Evolutionary conservation across 2,329 filamentous ascomycete species (phyloP).

Genomic region (Aspergillus piperis): DNA sequence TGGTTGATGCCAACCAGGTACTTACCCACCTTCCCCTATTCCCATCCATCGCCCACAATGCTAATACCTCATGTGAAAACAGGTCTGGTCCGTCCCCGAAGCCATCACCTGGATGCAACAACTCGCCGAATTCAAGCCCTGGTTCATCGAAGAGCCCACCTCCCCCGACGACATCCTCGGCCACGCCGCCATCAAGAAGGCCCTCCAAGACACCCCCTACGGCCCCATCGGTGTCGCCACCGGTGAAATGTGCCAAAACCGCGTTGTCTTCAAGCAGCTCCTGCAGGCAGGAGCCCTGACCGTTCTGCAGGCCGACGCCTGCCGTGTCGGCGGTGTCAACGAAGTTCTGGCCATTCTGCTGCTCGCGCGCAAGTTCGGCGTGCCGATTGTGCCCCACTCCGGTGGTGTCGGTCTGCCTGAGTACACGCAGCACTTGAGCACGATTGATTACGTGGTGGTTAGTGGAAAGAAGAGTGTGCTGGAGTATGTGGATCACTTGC

Average conservation of each 20-base stretch:
- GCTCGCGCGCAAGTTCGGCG: constrained; percentile 67
- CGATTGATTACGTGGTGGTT: constrained; percentile 89
- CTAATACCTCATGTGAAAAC: background rate
- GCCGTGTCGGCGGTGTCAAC: constrained; percentile 85
- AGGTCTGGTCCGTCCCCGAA: constrained; percentile 84
- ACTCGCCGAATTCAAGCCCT: constrained; percentile 74
- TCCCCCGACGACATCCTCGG: constrained; percentile 87
- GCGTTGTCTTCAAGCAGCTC: constrained; percentile 91
- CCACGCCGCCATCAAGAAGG: constrained; percentile 80
- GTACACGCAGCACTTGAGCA: constrained; percentile 90
- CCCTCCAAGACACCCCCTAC: constrained; percentile 58
- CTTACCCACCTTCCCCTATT: background rate
- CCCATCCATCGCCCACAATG: too few species aligned
- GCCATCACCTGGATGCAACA: constrained; percentile 84
- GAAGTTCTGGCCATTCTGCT: constrained; percentile 88
- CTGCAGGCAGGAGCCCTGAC: constrained; percentile 78
- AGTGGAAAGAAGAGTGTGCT: constrained; percentile 77
- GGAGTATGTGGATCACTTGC: constrained; percentile 90
- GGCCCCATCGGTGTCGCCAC: constrained; percentile 81
- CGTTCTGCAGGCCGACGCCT: constrained; percentile 87
- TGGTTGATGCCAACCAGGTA: constrained; percentile 90
- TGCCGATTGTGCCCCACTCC: constrained; percentile 85
- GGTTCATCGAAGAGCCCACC: constrained; percentile 95
- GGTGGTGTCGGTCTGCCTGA: constrained; percentile 89
- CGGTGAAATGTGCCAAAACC: constrained; percentile 94